phyloP scores from a whole-genome alignment of 106 monocot genomes.

The Dactylorhiza incarnata region DNA sequence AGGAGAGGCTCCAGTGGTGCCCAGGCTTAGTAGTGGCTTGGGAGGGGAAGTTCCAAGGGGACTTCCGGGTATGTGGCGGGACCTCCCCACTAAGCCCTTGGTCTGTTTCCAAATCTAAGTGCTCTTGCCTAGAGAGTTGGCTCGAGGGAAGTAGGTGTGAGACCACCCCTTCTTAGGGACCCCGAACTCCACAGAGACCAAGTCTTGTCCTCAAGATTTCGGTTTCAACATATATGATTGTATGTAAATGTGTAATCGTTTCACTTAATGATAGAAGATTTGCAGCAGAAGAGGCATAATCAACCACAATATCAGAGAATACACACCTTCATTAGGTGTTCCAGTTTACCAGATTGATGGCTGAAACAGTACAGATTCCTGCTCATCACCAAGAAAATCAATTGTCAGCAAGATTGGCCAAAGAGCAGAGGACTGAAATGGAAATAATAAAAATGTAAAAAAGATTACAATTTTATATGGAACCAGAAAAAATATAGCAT shows the following conservation, averaged over 20 bases:
- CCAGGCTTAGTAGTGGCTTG: no score
- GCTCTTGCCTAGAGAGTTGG: no score
- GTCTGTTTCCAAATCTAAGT: no score
- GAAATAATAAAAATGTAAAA: background rate
- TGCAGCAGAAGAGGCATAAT: background rate
- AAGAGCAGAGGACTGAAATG: background rate
- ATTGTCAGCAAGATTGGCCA: background rate
- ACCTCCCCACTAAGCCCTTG: no score
- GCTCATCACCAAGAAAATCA: constrained; percentile 10
- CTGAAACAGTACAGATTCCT: constrained; percentile 99
- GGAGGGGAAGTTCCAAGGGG: no score
- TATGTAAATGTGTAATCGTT: background rate
- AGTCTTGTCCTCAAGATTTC: background rate
- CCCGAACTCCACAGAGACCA: background rate
- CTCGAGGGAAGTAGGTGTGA: no score
- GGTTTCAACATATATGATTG: background rate
- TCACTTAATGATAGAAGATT: background rate
- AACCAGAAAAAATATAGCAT: background rate
- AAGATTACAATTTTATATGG: background rate
- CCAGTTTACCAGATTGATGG: constrained; percentile 92
- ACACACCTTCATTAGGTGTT: constrained; percentile 95
- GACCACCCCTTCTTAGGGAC: no score
- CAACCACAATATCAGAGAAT: background rate
- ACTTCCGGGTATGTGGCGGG: no score
- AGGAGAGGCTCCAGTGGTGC: no score